Evolutionary conservation across 2,329 filamentous ascomycete genomes (phyloP), one percentile per base, ranked within the genome.

Genomic region (Amphichorda felina): DNA sequence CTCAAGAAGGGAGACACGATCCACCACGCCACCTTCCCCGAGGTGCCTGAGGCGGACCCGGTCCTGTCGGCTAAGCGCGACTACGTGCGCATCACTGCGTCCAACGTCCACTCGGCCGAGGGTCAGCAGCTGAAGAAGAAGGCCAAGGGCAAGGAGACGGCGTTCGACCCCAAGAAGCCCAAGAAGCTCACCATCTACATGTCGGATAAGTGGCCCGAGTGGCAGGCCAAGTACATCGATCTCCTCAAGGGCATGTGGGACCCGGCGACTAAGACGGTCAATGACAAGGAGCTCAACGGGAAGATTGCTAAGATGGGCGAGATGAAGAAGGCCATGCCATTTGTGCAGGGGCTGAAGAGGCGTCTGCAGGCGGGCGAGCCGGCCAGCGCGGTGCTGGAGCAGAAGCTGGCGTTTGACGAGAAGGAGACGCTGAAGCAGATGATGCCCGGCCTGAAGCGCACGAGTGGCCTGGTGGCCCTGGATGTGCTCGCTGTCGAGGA

Each of bases 261-360:
- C 41, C 57, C 70, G 14, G 54, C 51, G 42, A 74, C 63, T 44
- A 66, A 82, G 43, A 63, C 66, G 8, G 61, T 82, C 44, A 79
- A 94, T 51, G 84, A 93, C 55, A 94, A 93, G 66, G 76, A 75
- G 38, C 66, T 95, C 32, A 83, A 78, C 49, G 78, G 76, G 45
- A 73, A 78, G 51, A 79, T 95, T 39, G 77, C 76, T 46, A 94
- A 94, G 67, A 69, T 86, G 51, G 78, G 77, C 30, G 84, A 93
- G 61, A 86, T 87, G 72, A 98, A 96, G 75, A 91, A 93, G 64
- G 89, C 87, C 3, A 96, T 96, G 89, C 91, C 91, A 0, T 96
- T 95, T 52, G 79, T 95, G 34, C 88, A 96, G 63, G 63, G 57
- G 6, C 66, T 96, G 40, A 95, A 95, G 79, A 83, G 75, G 57